phyloP scores from a whole-genome alignment of 306 rosid species.

The Medicago arabica region DNA sequence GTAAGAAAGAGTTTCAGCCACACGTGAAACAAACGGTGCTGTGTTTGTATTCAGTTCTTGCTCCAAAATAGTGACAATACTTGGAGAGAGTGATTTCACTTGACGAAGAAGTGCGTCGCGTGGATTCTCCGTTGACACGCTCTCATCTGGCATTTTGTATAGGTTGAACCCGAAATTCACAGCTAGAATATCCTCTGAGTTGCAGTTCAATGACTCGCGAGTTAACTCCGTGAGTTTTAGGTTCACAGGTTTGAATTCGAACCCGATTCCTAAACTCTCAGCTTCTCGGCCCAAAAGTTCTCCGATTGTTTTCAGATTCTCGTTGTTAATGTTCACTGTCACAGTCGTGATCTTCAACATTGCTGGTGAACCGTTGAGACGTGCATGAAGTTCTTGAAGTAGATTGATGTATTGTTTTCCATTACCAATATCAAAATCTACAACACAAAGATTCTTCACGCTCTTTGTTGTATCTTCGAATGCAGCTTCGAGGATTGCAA shows the following conservation, averaged over 20 bases:
- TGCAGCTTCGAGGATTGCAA: conserved; percentile 78
- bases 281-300: conserved; percentile 55
- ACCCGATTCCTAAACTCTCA: conserved; percentile 34
- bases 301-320: conserved; percentile 44
- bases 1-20: conserved; percentile 62
- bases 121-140: conserved; percentile 89
- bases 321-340: conserved; percentile 49
- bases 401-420: conserved; percentile 68
- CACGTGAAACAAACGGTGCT: conserved; percentile 82
- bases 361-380: conserved; percentile 19
- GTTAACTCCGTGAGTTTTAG: conserved; percentile 65
- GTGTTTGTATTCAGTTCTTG: conserved; percentile 87
- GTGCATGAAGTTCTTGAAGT: conserved; percentile 52
- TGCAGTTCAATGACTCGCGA: conserved; percentile 74
- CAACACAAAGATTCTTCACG: conserved; percentile 56
- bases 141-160: conserved; percentile 80
- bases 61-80: conserved; percentile 75
- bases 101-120: conserved; percentile 87
- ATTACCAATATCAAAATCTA: conserved; percentile 85
- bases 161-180: conserved; percentile 85
- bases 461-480: conserved; percentile 49
- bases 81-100: conserved; percentile 66
- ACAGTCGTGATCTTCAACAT: conserved; percentile 62
- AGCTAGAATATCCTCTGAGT: conserved; percentile 58
- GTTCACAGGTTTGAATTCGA: conserved; percentile 49